Conservation (phyloP, 2,329 filamentous ascomycete species). For the Diaporthe sp. region DNA sequence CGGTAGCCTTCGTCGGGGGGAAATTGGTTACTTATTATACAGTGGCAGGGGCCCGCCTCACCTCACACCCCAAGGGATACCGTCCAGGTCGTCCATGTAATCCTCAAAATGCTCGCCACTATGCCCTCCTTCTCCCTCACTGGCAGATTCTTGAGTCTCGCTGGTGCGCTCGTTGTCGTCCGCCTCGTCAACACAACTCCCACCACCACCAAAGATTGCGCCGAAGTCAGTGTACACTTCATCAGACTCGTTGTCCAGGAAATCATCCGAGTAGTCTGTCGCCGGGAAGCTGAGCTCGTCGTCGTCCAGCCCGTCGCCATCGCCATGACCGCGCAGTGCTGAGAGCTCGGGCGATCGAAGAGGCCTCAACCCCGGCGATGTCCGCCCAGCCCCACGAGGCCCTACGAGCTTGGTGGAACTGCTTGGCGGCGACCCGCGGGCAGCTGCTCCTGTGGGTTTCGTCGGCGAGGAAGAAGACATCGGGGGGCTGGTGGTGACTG, state of each 20-base stretch:
- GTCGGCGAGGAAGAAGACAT: neutral
- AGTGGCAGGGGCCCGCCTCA: constrained; percentile 13
- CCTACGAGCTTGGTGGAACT: constrained; percentile 14
- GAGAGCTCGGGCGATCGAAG: constrained; percentile 52
- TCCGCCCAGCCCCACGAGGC: constrained; percentile 2
- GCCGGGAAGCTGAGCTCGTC: constrained; percentile 62
- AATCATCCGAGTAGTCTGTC: constrained; percentile 56
- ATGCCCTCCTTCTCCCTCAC: neutral
- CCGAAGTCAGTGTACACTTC: constrained; percentile 69
- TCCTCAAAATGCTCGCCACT: constrained; percentile 60
- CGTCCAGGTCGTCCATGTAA: constrained; percentile 68
- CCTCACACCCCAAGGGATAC: constrained; percentile 60
- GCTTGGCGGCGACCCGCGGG: constrained; percentile 14
- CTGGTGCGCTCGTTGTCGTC: constrained; percentile 50
- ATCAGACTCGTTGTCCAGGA: constrained; percentile 60
- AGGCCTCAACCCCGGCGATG: constrained; percentile 41
- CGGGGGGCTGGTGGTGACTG: neutral
- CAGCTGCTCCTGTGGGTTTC: neutral
- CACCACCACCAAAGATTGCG: constrained; percentile 57
- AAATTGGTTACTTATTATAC: neutral
- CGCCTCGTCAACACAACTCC: constrained; percentile 41
- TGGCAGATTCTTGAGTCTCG: neutral
- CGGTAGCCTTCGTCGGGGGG: neutral
- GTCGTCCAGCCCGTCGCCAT: constrained; percentile 51
- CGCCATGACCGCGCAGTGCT: constrained; percentile 41